Percentiles rank a stretch among this genome's conserved stretches.
phyloP scores from a whole-genome alignment of 2,329 filamentous ascomycete species.

The Waltergamsia citrina region DNA sequence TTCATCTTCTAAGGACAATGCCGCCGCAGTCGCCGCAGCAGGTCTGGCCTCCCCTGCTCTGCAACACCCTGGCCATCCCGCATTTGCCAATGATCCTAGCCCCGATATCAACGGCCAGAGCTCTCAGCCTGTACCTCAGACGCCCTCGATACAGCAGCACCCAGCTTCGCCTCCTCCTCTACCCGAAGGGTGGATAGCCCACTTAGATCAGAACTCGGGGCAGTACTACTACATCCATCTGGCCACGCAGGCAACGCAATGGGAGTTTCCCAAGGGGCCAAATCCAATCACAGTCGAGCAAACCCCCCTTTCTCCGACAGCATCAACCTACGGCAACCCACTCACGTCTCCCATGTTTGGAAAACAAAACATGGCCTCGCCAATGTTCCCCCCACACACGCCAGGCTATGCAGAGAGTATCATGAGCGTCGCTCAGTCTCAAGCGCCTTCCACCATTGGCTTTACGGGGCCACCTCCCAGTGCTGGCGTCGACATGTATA shows the following conservation, averaged over 20 bases:
- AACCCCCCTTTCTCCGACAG: conserved; percentile 72
- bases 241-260: conserved; percentile 90
- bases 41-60: conserved; percentile 35
- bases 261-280: conserved; percentile 96
- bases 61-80: conserved; percentile 65
- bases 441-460: conserved; percentile 67
- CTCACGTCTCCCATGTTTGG: conserved; percentile 60
- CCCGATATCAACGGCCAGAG: conserved; percentile 40
- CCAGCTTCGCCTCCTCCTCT: conserved; percentile 84
- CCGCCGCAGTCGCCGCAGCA: conserved; percentile 11
- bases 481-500: conserved; percentile 89
- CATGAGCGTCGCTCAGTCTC: conserved; percentile 66
- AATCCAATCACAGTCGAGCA: conserved; percentile 80
- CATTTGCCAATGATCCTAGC: conserved; percentile 77
- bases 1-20: conserved; percentile 19
- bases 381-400: conserved; percentile 73
- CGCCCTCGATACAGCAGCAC: conserved; percentile 28
- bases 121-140: conserved; percentile 28
- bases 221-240: conserved; percentile 99
- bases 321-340: conserved; percentile 67
- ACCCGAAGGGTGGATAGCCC: conserved; percentile 96
- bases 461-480: conserved; percentile 84
- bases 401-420: conserved; percentile 81
- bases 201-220: conserved; percentile 88
- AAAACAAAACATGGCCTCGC: conserved; percentile 54